Evolutionary conservation across 768 basidiomycete species (phyloP).

Genomic region (Rhodotorula paludigena): DNA sequence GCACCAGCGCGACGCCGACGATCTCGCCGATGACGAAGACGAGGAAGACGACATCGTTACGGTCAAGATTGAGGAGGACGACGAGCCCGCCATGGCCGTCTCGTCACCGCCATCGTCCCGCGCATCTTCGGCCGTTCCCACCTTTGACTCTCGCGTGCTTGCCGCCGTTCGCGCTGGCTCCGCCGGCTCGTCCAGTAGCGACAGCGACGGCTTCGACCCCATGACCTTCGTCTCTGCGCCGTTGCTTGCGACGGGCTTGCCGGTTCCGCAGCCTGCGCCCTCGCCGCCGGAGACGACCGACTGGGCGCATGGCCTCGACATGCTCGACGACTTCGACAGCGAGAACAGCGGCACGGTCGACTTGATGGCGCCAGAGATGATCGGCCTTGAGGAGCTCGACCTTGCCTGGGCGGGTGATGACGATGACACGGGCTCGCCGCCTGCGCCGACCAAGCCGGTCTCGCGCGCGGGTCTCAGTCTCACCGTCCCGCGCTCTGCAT

Average conservation of each 20-base stretch:
- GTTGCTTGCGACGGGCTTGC: slow-evolving; percentile 31
- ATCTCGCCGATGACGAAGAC: slow-evolving; percentile 27
- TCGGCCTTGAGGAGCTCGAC: slow-evolving; percentile 36
- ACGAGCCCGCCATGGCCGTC: slow-evolving; percentile 8
- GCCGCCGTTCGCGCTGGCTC: slow-evolving; percentile 12
- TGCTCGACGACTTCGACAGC: slow-evolving; percentile 34
- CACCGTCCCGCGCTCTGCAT: neutral
- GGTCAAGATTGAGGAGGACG: slow-evolving; percentile 12
- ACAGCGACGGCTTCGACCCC: slow-evolving; percentile 31
- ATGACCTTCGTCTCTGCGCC: slow-evolving; percentile 28
- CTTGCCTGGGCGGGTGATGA: slow-evolving; percentile 33
- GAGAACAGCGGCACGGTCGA: slow-evolving; percentile 30
- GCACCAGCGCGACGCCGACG: slow-evolving; percentile 14
- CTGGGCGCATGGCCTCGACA: slow-evolving; percentile 31
- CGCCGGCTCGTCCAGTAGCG: slow-evolving; percentile 19
- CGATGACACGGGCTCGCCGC: slow-evolving; percentile 7
- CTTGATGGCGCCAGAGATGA: slow-evolving; percentile 32
- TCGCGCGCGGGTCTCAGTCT: neutral
- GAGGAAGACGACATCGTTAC: slow-evolving; percentile 22
- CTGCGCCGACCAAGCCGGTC: too few species aligned
- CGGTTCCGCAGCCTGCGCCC: slow-evolving; percentile 33
- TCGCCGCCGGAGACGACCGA: slow-evolving; percentile 34
- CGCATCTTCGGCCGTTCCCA: slow-evolving; percentile 16
- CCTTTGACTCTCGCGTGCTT: slow-evolving; percentile 21
- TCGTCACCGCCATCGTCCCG: slow-evolving; percentile 26